Base-by-base conservation (phyloP, 306 rosid genomes). In the Alnus glutinosa region DNA sequence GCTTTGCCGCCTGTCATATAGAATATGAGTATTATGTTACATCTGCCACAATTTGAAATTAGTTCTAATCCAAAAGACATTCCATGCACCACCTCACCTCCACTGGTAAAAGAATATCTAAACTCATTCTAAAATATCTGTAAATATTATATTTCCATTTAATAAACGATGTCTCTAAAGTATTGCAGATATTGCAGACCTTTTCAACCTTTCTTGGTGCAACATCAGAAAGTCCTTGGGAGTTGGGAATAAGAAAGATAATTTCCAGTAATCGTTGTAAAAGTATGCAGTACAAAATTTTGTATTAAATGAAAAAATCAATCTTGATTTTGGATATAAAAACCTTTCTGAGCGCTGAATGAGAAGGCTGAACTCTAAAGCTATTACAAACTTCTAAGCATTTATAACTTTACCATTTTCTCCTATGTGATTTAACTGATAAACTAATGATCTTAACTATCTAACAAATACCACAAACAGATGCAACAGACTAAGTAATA, bases 11-110 rank as follows among this genome's bases (percentile, higher is more conserved):
- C 72, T 18, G 30, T 12, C 1, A 68, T 18, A 39, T n/a, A 18
- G 72, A 68, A 42, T 42, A 18, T n/a, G 28, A 68, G 51, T 8
- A 9, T 59, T 28, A 59, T 59, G 66, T 59, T 59, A 59, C 36
- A 59, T 59, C 13, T 59, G 32, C 66, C 66, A 59, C 37, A n/a
- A 59, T 68, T 18, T 63, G 70, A n/a, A 63, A 34, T 63, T 34
- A 63, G 19, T 13, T 63, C 34, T 32, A 32, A 34, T 34, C 16
- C 47, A 63, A 59, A 12, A 13, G 44, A 34, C 70, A 18, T 34
- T 9, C 32, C 49, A 4, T n/a, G 15, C 48, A 15, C 66, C 66
- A 59, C 28, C 11, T 1, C 19, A 66, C 48, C 71, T 37, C 71
- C 71, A 11, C 37, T 66, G 7, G 37, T 36, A 15, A 36, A 37